Evolutionary conservation across 345 rosid species (phyloP), one percentile per base, ranked within the genome.

Genomic region (Firmiana major): DNA sequence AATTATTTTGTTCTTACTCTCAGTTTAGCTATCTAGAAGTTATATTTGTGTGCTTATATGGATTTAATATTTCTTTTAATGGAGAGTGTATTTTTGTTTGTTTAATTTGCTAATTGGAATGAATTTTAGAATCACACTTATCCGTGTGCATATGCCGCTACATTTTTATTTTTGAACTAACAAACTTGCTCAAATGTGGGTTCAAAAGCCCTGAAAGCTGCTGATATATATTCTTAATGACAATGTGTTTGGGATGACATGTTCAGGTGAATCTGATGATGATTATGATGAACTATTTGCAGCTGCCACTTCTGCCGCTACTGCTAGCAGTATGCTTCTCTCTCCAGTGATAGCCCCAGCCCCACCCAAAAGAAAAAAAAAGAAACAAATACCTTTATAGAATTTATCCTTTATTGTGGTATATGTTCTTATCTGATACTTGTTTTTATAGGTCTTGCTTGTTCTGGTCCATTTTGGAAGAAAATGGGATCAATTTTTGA

Each of bases 211-310:
- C 15, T 46, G 55, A 60, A 60, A 59, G 40, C n/a, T 42, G 9
- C 45, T 74, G 62, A 11, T n/a, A 19, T 74, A 63, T 43, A 22
- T 60, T 22, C 16, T 48, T 66, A 57, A 28, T 54, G 24, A 49
- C 63, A 63, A 59, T 68, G 26, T 26, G 5, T 75, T 26, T 65
- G 69, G 45, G 63, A 48, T 80, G 15, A 71, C 46, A 63, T 77
- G 81, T 82, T 79, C 89, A 97, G 99, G 93, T 81, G 97, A 90
- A 80, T 87, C 91, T 79, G 97, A 86, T 67, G 97, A 94, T 85
- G 98, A 93, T 76, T 90, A 73, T 70, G 97, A 92, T 80, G 98
- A 94, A 77, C 85, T 92, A 72, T 86, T 87, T 87, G 89, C 88
- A 21, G 97, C 97, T 71, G 99, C 98, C 62, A 80, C 83, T 75